Evolutionary conservation across 306 rosid genomes (phyloP), one percentile per base, ranked within the genome.

Genomic region (Trifolium repens): DNA sequence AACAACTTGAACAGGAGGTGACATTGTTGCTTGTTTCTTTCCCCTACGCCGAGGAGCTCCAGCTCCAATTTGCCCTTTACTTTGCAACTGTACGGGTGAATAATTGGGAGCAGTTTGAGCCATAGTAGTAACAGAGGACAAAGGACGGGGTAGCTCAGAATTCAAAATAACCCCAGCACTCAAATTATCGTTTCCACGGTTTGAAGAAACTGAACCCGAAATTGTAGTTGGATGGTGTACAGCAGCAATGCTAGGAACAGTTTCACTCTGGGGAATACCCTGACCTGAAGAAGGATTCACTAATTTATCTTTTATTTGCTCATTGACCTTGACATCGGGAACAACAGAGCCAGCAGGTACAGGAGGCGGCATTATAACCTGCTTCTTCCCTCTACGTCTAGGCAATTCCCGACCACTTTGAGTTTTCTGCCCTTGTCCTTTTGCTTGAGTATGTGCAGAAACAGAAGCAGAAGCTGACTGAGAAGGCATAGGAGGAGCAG

Each of bases 341-440:
- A 74, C 84, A 84, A 72, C 80, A 75, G 85, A 68, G 68, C 78
- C 83, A 74, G 75, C 80, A 73, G 89, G 61, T 53, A 83, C 59
- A 53, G 75, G 80, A 75, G 92, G 87, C 37, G 89, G 52, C 46
- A 75, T 64, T 17, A 77, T 19, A 57, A 15, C 88, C 82, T 82
- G 90, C 84, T 85, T 91, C 89, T 79, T 94, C 80, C 98, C 98
- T 87, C 96, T 86, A 43, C 96, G 93, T 8, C 88, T 85, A 59
- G 90, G 83, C 58, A 79, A 80, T 77, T 88, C 96, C 14, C 69
- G 85, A 39, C 87, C 86, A 73, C 89, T 79, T 49, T 85, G 91
- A 82, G 76, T 77, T 85, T 88, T 91, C 83, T 84, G 83, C 76
- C 92, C 96, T 37, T 60, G 91, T 43, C 96, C 97, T 78, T 85